Base-by-base conservation (phyloP, 306 rosid genomes). In the Quercus berberidifolia region DNA sequence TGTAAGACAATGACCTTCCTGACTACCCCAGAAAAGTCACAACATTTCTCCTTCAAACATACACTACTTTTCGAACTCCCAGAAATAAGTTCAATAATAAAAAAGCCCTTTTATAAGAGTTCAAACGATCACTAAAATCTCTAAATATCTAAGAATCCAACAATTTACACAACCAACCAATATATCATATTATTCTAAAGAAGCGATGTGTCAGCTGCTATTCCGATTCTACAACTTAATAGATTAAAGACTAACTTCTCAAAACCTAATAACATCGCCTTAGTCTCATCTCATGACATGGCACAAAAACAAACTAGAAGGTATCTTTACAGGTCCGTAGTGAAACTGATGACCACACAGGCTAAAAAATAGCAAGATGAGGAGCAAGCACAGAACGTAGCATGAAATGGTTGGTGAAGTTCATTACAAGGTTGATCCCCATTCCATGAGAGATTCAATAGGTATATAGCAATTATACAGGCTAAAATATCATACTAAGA, bases 141-240 rank as follows among this genome's bases (percentile, higher is more conserved):
- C 38, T 51, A 11, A 25, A 73, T 18, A 49, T 52, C 54, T 6
- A 28, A 71, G 23, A 73, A 55, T 55, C 79, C 74, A 67, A 33
- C 8, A 49, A 43, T 49, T 76, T 31, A 49, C 5, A 25, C 33
- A n/a, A 64, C 65, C 52, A 26, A 13, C 18, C 5, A 60, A 69
- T 23, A 62, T 71, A 82, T 69, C 73, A 52, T 10, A 43, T 51
- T 28, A 60, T 62, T 63, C 81, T 74, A 69, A 18, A 18, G 71
- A 60, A 75, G 8, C 1, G 35, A 70, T 5, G 65, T 35, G 15
- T 49, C 55, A 28, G 67, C 51, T 43, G 21, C 63, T 41, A 62
- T 69, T 59, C 79, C 55, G 3, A 51, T 8, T 60, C 43, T 23
- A n/a, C 76, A 8, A 25, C 79, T 35, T 72, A 71, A 38, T 55